A percentile compares a stretch with the other conserved stretches of the same genome.
phyloP scores from a whole-genome alignment of 78 protist species.

The slime mould (Dictyostelium discoideum) region DNA sequence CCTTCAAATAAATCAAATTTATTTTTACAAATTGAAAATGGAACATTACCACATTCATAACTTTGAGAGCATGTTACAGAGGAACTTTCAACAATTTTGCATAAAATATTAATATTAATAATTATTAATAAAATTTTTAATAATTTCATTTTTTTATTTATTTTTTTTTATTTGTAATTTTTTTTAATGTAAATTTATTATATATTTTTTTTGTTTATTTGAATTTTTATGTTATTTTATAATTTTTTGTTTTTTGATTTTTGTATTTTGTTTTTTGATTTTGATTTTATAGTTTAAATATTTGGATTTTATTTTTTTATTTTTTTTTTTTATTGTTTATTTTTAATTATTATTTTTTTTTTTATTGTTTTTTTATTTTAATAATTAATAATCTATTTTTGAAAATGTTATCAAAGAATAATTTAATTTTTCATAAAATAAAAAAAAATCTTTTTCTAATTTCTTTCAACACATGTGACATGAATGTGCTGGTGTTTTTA shows the following conservation, averaged over 20 bases:
- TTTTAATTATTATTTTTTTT: background rate
- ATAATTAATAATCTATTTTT: background rate
- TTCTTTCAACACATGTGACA: background rate
- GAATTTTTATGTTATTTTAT: background rate
- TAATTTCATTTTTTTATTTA: background rate
- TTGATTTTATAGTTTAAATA: background rate
- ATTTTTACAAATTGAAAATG: background rate
- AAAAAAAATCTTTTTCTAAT: background rate
- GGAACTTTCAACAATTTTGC: background rate
- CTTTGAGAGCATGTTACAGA: background rate
- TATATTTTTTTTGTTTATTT: background rate
- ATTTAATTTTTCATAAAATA: background rate
- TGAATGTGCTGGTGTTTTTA: background rate
- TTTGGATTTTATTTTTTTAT: background rate
- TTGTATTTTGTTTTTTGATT: background rate
- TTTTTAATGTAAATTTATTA: background rate
- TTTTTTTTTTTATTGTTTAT: background rate
- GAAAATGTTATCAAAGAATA: background rate
- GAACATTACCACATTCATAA: slow-evolving; percentile 39
- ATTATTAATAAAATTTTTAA: background rate
- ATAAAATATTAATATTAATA: background rate
- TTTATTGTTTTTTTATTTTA: background rate
- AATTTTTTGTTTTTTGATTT: background rate
- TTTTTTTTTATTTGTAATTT: background rate
- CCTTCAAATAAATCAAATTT: background rate